Evolutionary conservation across 2,329 filamentous ascomycete species (phyloP).

Genomic region (Verticillium longisporum): DNA sequence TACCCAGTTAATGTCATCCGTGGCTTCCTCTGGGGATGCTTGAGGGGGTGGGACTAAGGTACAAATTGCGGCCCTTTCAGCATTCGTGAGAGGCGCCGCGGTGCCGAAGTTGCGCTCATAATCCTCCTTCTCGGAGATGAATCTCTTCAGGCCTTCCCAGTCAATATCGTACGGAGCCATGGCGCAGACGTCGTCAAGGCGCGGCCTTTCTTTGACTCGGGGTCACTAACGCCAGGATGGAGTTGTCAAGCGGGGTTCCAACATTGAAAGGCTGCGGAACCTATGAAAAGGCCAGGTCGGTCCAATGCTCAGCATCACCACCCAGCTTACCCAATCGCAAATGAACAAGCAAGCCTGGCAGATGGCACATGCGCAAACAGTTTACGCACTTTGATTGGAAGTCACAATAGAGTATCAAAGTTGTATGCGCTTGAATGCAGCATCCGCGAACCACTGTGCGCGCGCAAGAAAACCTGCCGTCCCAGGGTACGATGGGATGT

Average conservation of each 20-base stretch:
- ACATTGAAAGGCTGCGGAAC: neutral
- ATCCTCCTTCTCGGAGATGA: conserved; percentile 32
- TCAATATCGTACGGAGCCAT: conserved; percentile 10
- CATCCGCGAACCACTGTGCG: neutral
- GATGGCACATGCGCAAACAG: neutral
- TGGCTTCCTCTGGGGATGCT: conserved; percentile 12
- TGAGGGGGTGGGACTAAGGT: conserved; percentile 23
- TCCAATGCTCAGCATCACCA: neutral
- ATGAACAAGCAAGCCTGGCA: neutral
- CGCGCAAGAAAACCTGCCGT: neutral
- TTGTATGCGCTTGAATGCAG: neutral
- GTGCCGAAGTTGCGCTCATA: conserved; percentile 20
- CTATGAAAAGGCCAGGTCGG: neutral
- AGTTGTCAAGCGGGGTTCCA: neutral
- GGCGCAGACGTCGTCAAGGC: neutral
- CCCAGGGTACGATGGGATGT: too few relatives aligned
- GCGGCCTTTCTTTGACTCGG: neutral
- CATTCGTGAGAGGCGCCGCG: conserved; percentile 28
- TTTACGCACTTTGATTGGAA: neutral
- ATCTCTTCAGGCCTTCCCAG: conserved; percentile 29
- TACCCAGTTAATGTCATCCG: conserved; percentile 29
- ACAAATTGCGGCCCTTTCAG: conserved; percentile 31
- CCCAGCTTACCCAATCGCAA: neutral
- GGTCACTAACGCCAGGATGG: neutral
- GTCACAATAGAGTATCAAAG: neutral